These are phyloP conservation scores for Mortierella alpina DNA, from an alignment of 192 early-diverging fungal genomes.

Conservation along the genomic window DNA sequence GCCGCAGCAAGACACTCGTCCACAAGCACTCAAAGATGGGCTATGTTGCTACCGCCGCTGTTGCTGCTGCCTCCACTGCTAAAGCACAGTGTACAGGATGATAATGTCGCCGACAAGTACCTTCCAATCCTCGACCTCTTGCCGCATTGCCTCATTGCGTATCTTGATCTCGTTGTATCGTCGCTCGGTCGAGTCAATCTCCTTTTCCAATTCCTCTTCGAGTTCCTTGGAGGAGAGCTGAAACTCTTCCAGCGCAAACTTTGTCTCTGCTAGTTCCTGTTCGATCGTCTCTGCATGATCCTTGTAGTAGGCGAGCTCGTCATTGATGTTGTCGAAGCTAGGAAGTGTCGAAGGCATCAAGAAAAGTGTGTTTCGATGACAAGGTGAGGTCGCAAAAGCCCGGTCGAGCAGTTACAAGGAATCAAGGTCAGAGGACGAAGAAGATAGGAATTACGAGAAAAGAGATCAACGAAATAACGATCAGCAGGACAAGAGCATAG, in stretches of 20 bases:
- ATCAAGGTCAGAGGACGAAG: too few species aligned
- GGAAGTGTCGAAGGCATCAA: constrained; percentile 4
- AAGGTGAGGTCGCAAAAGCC: background rate
- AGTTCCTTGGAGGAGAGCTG: constrained; percentile 75
- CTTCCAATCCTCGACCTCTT: constrained; percentile 80
- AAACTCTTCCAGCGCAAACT: constrained; percentile 73
- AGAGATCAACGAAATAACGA: background rate
- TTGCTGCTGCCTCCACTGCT: background rate
- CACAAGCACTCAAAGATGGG: too few species aligned
- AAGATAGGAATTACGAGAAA: background rate
- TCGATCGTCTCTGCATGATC: constrained; percentile 61
- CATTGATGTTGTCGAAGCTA: constrained; percentile 59
- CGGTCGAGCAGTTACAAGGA: background rate
- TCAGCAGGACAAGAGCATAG: background rate
- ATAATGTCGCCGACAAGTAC: constrained; percentile 34
- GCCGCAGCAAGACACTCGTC: too few species aligned
- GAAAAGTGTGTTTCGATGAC: background rate
- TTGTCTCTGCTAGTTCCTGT: constrained; percentile 66
- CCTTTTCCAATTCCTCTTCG: constrained; percentile 78
- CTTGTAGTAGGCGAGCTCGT: constrained; percentile 78
- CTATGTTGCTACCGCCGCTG: background rate
- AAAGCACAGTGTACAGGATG: background rate
- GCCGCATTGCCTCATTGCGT: constrained; percentile 71
- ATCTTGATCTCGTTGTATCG: constrained; percentile 70
- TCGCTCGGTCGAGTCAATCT: constrained; percentile 76